Conservation (phyloP, 1,284 basidiomycete genomes). For the Melampsora occidentalis region DNA sequence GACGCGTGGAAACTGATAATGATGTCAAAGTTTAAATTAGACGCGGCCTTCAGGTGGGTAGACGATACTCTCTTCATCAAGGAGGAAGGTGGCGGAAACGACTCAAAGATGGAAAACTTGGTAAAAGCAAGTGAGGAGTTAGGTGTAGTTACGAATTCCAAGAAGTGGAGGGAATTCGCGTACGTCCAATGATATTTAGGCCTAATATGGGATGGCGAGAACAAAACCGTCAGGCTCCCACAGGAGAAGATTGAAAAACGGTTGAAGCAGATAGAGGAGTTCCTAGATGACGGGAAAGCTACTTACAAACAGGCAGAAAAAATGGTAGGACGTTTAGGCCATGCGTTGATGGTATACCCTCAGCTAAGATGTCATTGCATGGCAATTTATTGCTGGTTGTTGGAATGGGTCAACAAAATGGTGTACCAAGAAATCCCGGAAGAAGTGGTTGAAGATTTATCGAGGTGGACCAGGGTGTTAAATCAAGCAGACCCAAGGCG, state of each 20-base stretch:
- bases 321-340: neutral
- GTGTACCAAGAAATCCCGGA: neutral
- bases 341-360: neutral
- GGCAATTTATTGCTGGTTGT: neutral
- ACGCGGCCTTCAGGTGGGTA: conserved; percentile 9
- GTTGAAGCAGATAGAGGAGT: neutral
- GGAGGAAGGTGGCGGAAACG: no score
- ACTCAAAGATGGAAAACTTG: neutral
- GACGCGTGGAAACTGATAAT: conserved; percentile 9
- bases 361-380: neutral
- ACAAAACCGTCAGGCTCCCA: neutral
- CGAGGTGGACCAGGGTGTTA: neutral
- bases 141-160: neutral
- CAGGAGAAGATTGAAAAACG: neutral
- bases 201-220: neutral
- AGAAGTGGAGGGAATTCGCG: neutral
- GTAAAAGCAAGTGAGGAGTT: neutral
- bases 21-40: neutral
- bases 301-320: neutral
- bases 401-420: no score
- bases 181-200: neutral
- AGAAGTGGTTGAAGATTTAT: neutral
- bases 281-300: neutral
- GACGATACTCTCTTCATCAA: conserved; percentile 8
- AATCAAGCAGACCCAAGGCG: neutral